phyloP scores from a whole-genome alignment of 2,329 filamentous ascomycete species.

The Pleomassaria siparia region DNA sequence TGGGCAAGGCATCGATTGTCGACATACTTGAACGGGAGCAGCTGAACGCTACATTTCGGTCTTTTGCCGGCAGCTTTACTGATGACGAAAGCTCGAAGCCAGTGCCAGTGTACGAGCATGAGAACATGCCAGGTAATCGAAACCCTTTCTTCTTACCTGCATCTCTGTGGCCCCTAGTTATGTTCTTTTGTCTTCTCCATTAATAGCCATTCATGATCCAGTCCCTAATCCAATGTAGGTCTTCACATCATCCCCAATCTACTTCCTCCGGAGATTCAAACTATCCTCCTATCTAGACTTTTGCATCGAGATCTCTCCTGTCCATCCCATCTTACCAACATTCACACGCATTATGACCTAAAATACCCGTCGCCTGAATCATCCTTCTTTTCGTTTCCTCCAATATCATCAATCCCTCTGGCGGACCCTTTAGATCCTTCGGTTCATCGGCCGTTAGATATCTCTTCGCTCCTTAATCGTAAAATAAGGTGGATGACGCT shows the following conservation, averaged over 20 bases:
- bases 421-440: conserved; percentile 65
- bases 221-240: conserved; percentile 54
- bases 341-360: conserved; percentile 80
- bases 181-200: not conserved
- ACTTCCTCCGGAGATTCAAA: conserved; percentile 69
- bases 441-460: conserved; percentile 73
- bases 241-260: conserved; percentile 76
- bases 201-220: not conserved
- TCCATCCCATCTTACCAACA: conserved; percentile 77
- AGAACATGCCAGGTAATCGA: conserved; percentile 65
- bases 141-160: not conserved
- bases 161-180: not conserved
- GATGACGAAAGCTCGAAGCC: not conserved
- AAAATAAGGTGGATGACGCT: conserved; percentile 93
- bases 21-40: conserved; percentile 17
- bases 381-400: conserved; percentile 56
- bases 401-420: conserved; percentile 22
- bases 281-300: conserved; percentile 68
- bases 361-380: conserved; percentile 57
- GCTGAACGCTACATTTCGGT: conserved; percentile 24
- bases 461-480: conserved; percentile 70
- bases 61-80: conserved; percentile 21
- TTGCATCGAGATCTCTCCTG: conserved; percentile 77
- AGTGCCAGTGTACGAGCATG: conserved; percentile 60
- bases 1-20: conserved; percentile 25